phyloP scores from a whole-genome alignment of 2,329 filamentous ascomycete genomes.

The Neophaeococcomyces aloes region DNA sequence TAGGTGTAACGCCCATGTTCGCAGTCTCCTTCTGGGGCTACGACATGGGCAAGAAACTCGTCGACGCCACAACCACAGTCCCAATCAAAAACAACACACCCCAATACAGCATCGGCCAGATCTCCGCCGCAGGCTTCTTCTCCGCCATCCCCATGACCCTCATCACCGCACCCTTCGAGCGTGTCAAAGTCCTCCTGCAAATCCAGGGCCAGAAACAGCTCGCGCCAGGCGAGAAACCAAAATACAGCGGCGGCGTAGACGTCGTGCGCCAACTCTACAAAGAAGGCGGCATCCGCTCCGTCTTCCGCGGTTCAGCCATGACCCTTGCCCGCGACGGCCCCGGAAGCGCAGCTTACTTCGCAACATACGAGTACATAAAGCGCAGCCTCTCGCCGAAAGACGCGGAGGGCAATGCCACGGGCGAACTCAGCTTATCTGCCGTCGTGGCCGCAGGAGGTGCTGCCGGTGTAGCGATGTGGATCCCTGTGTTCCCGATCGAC shows the following conservation, averaged over 20 bases:
- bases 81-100: conserved; percentile 48
- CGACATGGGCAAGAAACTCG: conserved; percentile 85
- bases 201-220: conserved; percentile 87
- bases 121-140: conserved; percentile 91
- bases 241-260: conserved; percentile 76
- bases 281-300: conserved; percentile 78
- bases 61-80: conserved; percentile 56
- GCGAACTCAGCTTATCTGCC: conserved; percentile 69
- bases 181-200: conserved; percentile 95
- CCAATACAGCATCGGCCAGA: conserved; percentile 71
- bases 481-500: conserved; percentile 94
- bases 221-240: conserved; percentile 80
- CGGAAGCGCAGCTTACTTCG: conserved; percentile 90
- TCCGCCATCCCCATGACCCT: conserved; percentile 93
- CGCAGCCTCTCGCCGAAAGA: conserved; percentile 73
- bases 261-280: conserved; percentile 89
- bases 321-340: conserved; percentile 90
- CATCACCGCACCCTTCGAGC: conserved; percentile 98
- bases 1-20: conserved; percentile 96
- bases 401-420: conserved; percentile 58
- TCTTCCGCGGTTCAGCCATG: conserved; percentile 83
- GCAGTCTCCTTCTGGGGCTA: conserved; percentile 72
- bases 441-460: conserved; percentile 79
- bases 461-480: conserved; percentile 97
- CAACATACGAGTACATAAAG: conserved; percentile 95